phyloP scores from a whole-genome alignment of 495 filamentous ascomycete species.

The Coniosporium apollinis region DNA sequence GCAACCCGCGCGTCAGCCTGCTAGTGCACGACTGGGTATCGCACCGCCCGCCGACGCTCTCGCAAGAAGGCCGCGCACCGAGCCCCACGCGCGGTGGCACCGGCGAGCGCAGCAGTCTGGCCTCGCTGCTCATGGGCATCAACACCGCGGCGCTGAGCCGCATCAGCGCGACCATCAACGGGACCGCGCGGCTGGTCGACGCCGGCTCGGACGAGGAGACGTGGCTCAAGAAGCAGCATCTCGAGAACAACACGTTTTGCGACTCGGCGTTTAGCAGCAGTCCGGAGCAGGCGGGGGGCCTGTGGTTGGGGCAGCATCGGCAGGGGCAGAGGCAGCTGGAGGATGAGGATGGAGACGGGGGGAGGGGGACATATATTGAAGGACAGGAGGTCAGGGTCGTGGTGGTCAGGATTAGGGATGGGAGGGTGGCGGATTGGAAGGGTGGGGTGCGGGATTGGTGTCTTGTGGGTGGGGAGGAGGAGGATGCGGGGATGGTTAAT shows the following conservation, averaged over 20 bases:
- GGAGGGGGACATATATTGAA: conserved; percentile 22
- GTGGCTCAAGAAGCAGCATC: conserved; percentile 64
- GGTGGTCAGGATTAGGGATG: conserved; percentile 24
- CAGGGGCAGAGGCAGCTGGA: too few relatives aligned
- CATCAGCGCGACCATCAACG: conserved; percentile 88
- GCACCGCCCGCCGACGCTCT: conserved; percentile 60
- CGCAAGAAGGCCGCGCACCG: conserved; percentile 9
- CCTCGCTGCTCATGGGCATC: conserved; percentile 66
- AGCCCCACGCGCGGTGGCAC: too few relatives aligned
- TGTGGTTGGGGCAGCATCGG: too few relatives aligned
- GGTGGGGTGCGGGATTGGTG: conserved; percentile 23
- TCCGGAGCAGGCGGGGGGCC: conserved; percentile 29
- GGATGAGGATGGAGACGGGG: conserved; percentile 19
- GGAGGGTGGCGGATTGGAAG: conserved; percentile 26
- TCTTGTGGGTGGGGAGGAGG: conserved; percentile 6
- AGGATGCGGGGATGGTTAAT: conserved; percentile 7
- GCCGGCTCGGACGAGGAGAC: conserved; percentile 58
- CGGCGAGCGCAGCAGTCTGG: conserved; percentile 47
- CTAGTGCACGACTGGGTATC: conserved; percentile 98
- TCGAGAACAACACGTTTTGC: conserved; percentile 84
- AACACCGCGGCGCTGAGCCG: conserved; percentile 77
- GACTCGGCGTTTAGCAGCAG: conserved; percentile 12
- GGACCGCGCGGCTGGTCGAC: conserved; percentile 54
- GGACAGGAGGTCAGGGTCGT: conserved; percentile 24
- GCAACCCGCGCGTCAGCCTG: conserved; percentile 83